Evolutionary conservation across 495 filamentous ascomycete species (phyloP), one percentile per base, ranked within the genome.

Genomic region (Rhizodiscina lignyota): DNA sequence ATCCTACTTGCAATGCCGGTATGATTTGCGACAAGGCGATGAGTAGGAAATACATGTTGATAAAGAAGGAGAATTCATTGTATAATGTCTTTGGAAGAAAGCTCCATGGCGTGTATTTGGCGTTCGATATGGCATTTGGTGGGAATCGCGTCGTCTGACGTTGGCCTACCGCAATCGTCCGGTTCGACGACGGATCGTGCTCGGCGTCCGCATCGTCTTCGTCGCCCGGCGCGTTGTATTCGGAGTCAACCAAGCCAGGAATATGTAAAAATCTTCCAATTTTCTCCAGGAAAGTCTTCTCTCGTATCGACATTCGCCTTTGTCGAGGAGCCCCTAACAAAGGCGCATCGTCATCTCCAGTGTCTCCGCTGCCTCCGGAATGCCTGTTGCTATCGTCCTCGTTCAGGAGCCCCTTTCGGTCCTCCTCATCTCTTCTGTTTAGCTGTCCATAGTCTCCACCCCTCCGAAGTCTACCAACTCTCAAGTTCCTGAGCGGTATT

Each of bases 11-110:
- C 27, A 99, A 55, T 5, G 80, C 66, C 12, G 85, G 84, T 38
- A 99, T 80, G 26, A 81, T 76, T 58, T 99, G 91, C 11, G 85
- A 94, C 28, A 94, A 58, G 5, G 91, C 91, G 3, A 99, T 91
- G 4, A 96, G 67, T 5, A 99, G 67, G 54, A 96, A 99, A 49
- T 99, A 99, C 50, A 94, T 76, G 64, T 99, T 99, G 67, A 96
- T 94, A 59, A 99, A 99, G 60, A 96, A 96, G 30, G 84, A 93
- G 51, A 99, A 99, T 47, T 99, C 91, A 61, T 96, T 94, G 53
- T 92, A 99, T 10, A 96, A 63, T 0, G 91, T 96, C 18, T 83
- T 66, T 3, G 91, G 91, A 2, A 99, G 67, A 56, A 99, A 99
- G 40, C 77, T 89, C 66, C 83, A 82, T 0, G 83, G 72, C n/a